phyloP scores from a whole-genome alignment of 176 grass and related monocot species.

The Triticum turgidum region DNA sequence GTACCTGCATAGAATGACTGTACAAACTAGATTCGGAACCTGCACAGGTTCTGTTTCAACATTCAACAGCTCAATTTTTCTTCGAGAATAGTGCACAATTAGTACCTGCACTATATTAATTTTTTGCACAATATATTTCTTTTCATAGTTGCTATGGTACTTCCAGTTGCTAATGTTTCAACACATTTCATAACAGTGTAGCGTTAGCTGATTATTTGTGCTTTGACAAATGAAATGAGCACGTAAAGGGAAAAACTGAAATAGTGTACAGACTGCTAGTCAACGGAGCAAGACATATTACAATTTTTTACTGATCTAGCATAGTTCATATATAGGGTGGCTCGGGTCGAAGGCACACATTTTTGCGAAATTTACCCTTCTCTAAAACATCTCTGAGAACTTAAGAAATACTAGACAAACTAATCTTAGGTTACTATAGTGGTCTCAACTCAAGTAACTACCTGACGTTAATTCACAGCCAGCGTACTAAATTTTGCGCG shows the following conservation, averaged over 20 bases:
- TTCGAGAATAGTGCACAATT: too few relatives aligned
- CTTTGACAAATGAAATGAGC: neutral
- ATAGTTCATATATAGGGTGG: neutral
- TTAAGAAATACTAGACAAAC: neutral
- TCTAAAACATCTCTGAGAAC: too few relatives aligned
- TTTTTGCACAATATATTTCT: neutral
- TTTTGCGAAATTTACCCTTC: too few relatives aligned
- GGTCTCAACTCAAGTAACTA: too few relatives aligned
- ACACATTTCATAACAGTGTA: too few relatives aligned
- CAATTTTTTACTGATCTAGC: neutral
- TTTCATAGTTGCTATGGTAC: neutral
- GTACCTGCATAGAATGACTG: too few relatives aligned
- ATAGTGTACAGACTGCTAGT: neutral
- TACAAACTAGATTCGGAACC: too few relatives aligned
- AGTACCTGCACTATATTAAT: neutral
- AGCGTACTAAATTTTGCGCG: too few relatives aligned
- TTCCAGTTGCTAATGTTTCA: too few relatives aligned
- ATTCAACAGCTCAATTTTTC: neutral
- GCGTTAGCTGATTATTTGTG: neutral
- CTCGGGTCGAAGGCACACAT: neutral
- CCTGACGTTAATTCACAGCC: too few relatives aligned
- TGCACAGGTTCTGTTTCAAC: too few relatives aligned
- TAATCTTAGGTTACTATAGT: neutral
- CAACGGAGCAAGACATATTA: neutral
- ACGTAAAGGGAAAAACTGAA: neutral